phyloP scores from a whole-genome alignment of 1,139 yeast species.

The Yamadazyma friedrichii region DNA sequence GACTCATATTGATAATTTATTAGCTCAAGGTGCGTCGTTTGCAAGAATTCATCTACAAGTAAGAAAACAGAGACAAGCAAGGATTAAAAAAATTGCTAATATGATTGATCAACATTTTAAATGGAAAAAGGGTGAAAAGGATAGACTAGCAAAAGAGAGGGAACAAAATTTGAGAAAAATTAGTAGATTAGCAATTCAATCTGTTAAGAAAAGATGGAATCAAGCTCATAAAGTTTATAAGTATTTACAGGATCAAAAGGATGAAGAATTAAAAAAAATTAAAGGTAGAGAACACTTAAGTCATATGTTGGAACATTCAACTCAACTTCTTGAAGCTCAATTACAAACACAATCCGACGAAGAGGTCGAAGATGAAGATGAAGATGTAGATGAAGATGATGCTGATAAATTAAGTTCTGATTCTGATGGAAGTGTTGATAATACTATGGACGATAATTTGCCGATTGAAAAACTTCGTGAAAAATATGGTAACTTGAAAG shows the following conservation, averaged over 20 bases:
- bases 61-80: constrained; percentile 62
- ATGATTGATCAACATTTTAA: constrained; percentile 88
- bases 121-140: constrained; percentile 84
- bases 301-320: constrained; percentile 87
- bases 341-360: constrained; percentile 41
- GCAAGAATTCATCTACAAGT: constrained; percentile 71
- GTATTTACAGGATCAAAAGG: constrained; percentile 51
- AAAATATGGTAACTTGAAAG: constrained; percentile 55
- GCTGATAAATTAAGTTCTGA: constrained; percentile 23
- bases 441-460: constrained; percentile 50
- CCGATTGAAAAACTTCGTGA: constrained; percentile 63
- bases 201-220: constrained; percentile 88
- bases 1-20: constrained; percentile 69
- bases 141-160: constrained; percentile 68
- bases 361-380: constrained; percentile 19
- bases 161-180: constrained; percentile 65
- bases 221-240: constrained; percentile 83
- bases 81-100: constrained; percentile 70
- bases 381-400: constrained; percentile 15
- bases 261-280: constrained; percentile 66
- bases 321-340: constrained; percentile 86
- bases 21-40: constrained; percentile 73
- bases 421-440: constrained; percentile 30
- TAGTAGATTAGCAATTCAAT: constrained; percentile 77
- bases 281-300: constrained; percentile 88